Base-by-base conservation (phyloP, 176 grass and related monocot species). In the Zizania latifolia region DNA sequence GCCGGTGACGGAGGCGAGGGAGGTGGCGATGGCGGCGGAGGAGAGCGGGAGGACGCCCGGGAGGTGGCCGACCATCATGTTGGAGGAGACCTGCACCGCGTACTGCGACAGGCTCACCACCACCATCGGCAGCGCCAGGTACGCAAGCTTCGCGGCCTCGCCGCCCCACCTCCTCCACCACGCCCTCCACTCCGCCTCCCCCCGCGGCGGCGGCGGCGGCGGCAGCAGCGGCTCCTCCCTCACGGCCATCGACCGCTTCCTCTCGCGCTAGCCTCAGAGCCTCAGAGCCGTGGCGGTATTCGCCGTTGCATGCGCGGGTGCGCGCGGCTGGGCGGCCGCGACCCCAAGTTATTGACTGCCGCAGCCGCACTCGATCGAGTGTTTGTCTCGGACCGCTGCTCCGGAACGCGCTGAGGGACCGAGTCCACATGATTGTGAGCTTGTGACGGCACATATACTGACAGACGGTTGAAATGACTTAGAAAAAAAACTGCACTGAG, bases 21-120 rank as follows among this genome's bases (percentile, higher is more conserved):
- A 93, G 50, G 88, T 91, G 74, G 94, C 94, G 69, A 97, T 88
- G 82, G 94, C 83, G 65, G 86, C 68, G 58, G 83, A 78, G 51
- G 90, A 93, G 69, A 97, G 88, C 74, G 86, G 86, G 38, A 97
- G 94, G 43, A 87, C 51, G 54, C 94, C 90, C 8, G 80, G 79
- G 48, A 97, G 94, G 81, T 97, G 94, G 10, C 94, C 94, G 11
- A 97, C 93, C 77, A 97, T 83, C 93, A 93, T 97, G 85, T 88
- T 97, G 65, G 93, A 93, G 29, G 71, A 65, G 6, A 93, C 90
- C 90, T 93, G 94, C 60, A 93, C 86, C 43, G 78, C 54, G 76
- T 74, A 84, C 72, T 89, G 80, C 61, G 90, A 57, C 71, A 89
- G 19, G 51, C 8, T 48, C 71, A 84, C 86, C 56, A 19, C 86